Evolutionary conservation across 345 rosid genomes (phyloP).

Genomic region (Populus ilicifolia): DNA sequence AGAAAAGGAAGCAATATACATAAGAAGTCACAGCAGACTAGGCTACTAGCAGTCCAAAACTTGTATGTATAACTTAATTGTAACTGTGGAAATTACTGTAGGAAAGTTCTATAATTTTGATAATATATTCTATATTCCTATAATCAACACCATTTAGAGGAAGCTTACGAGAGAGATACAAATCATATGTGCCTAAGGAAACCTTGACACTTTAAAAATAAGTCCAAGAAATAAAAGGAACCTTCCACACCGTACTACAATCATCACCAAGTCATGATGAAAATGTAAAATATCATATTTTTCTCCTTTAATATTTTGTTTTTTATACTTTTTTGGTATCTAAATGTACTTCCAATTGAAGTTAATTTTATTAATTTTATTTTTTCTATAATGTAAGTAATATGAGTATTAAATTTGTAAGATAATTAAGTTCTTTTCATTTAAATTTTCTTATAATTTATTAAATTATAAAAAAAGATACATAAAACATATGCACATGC

Average conservation of each 20-base stretch:
- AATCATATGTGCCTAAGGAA: conserved; percentile 65
- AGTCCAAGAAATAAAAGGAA: conserved; percentile 91
- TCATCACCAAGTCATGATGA: conserved; percentile 69
- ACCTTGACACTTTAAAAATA: conserved; percentile 92
- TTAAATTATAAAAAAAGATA: no score
- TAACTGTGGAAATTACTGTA: background rate
- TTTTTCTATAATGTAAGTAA: no score
- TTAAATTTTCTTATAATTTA: no score
- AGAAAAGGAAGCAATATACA: background rate
- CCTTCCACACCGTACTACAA: conserved; percentile 99
- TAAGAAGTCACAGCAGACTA: conserved; percentile 3
- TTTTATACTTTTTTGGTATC: no score
- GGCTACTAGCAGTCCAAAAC: background rate
- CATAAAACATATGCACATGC: no score
- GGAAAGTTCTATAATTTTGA: background rate
- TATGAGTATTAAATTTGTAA: no score
- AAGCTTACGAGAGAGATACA: background rate
- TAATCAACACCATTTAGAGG: background rate
- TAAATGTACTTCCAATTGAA: no score
- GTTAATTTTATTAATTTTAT: no score
- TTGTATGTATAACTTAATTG: background rate
- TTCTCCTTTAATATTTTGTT: no score
- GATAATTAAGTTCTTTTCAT: no score
- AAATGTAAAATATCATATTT: no score
- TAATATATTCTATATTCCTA: background rate